Base-by-base conservation (phyloP, 495 filamentous ascomycete genomes). In the Tricharina praecox region DNA sequence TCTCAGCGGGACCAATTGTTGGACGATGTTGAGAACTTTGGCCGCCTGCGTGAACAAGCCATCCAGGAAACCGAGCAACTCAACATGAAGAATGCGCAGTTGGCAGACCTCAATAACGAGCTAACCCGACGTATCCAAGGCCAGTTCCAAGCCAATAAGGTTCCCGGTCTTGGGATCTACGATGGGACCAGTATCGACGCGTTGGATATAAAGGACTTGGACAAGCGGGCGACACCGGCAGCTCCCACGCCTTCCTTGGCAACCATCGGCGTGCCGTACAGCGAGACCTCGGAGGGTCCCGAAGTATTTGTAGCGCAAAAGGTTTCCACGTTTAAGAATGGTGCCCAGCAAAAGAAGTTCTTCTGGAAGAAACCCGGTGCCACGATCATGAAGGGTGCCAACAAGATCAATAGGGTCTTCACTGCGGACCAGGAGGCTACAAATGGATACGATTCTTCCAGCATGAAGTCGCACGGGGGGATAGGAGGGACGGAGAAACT, bases 331-430 rank as follows among this genome's bases (percentile, higher is more conserved):
- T 51, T 51, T 20, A 57, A 60, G 42, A 52, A 56, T 10, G 53
- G 58, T 1, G 53, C 50, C 8, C 48, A 51, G 15, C 48, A 52
- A 39, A 59, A 60, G 78, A 93, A 85, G 67, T 93, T 93, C 61
- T 94, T 94, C 67, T 96, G 90, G 88, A 94, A 94, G 72, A 94
- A 92, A 63, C 86, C 85, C 23, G 82, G 84, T 20, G 85, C 92
- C 63, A 81, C 80, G 33, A 78, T 96, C 45, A 85, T 86, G 28
- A 93, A 95, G 66, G 87, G 86, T 52, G 83, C 94, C 42, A 77
- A 79, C 34, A 96, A 96, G 66, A 85, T 86, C 32, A 93, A 92
- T 59, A 61, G 53, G 23, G 48, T 58, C 16, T 58, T 54, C 39
- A 23, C 48, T 10, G 21, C 37, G 62, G 50, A 72, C 55, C 61